Percentiles rank a stretch among this genome's conserved stretches.
Conservation (phyloP, 148 eudicot species). For the Linanthus parryae region DNA sequence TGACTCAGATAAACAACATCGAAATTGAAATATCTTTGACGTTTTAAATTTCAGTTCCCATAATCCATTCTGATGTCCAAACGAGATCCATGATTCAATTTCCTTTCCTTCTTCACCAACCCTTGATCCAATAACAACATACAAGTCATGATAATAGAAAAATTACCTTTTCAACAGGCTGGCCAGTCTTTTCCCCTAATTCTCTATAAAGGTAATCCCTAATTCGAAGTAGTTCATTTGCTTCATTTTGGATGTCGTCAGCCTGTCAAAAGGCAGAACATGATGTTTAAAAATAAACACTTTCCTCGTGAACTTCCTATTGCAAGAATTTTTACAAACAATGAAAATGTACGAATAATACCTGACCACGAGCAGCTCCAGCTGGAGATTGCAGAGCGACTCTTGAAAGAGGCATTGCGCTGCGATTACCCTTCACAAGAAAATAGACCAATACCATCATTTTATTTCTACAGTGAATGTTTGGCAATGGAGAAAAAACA, state of each 20-base stretch:
- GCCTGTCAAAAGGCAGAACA: conserved; percentile 47
- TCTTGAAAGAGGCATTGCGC: conserved; percentile 72
- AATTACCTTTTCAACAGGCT: conserved; percentile 83
- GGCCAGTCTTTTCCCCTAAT: conserved; percentile 79
- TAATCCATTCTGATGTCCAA: too few species aligned
- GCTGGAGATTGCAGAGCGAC: conserved; percentile 69
- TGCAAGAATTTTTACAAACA: neutral
- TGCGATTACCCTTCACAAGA: conserved; percentile 63
- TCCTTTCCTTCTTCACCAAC: too few species aligned
- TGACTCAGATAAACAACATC: too few species aligned
- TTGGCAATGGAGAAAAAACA: too few species aligned
- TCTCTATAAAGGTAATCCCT: conserved; percentile 76
- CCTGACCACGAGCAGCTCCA: conserved; percentile 87
- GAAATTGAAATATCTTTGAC: too few species aligned
- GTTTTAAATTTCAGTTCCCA: too few species aligned
- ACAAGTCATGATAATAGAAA: too few species aligned
- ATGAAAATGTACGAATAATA: conserved; percentile 16
- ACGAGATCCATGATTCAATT: too few species aligned
- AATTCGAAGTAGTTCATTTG: conserved; percentile 73
- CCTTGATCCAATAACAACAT: too few species aligned
- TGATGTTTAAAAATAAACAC: too few species aligned
- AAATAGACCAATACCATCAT: neutral
- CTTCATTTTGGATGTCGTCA: conserved; percentile 70
- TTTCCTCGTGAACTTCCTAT: too few species aligned
- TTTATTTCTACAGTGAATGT: too few species aligned